phyloP scores from a whole-genome alignment of 208 protist genomes.

The Trypanosoma platydactyli region DNA sequence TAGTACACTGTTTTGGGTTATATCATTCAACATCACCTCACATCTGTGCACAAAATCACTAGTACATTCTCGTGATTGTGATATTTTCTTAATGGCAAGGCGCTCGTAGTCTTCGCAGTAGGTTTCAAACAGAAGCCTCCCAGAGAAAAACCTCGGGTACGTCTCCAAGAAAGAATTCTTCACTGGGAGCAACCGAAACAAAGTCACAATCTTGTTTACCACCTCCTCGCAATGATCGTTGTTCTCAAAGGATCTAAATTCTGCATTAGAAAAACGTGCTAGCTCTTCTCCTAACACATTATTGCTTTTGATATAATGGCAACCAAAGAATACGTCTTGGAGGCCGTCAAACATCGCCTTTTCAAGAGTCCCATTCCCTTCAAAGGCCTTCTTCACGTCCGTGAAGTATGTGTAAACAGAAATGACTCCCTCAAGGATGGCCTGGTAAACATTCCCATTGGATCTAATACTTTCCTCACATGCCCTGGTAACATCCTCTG shows the following conservation, averaged over 20 bases:
- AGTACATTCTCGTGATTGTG: constrained; percentile 18
- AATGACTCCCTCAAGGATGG: constrained; percentile 24
- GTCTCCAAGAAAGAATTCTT: constrained; percentile 25
- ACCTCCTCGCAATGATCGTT: constrained; percentile 2
- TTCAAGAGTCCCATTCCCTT: constrained; percentile 12
- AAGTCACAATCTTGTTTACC: constrained; percentile 22
- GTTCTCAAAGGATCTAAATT: constrained; percentile 11
- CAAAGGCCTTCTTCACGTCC: constrained; percentile 13
- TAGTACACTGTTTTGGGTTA: constrained; percentile 9
- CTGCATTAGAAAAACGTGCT: constrained; percentile 17
- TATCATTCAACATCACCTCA: constrained; percentile 28
- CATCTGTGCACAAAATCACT: constrained; percentile 29
- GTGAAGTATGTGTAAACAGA: constrained; percentile 24
- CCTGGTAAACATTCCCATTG: constrained; percentile 20
- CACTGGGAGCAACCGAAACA: constrained; percentile 25
- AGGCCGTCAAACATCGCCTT: constrained; percentile 18
- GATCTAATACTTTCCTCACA: constrained; percentile 15
- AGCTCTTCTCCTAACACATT: constrained; percentile 24
- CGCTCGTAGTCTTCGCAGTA: constrained; percentile 19
- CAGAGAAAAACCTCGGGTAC: constrained; percentile 24
- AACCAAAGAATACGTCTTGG: constrained; percentile 3
- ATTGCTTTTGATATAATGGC: constrained; percentile 4
- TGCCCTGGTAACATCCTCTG: constrained; percentile 3
- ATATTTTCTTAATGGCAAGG: constrained; percentile 21
- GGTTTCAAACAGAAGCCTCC: constrained; percentile 22